Conservation (phyloP, 2,329 filamentous ascomycete genomes). For the Trichoderma koningii region DNA sequence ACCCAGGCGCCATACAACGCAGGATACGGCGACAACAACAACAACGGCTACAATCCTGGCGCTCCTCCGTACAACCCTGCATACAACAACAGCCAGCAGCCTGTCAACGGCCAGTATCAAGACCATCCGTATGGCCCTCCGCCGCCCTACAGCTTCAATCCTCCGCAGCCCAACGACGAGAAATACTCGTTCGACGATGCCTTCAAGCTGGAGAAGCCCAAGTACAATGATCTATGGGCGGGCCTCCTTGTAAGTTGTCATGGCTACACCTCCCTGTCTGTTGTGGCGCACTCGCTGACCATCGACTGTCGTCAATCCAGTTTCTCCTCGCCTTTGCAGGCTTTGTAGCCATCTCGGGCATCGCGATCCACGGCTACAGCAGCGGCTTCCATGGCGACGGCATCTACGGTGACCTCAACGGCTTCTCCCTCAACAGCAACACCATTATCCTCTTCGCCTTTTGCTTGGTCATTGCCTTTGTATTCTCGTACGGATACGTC, state of each 20-base stretch:
- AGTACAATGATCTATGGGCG: slow-evolving; percentile 90
- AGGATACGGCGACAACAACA: slow-evolving; percentile 7
- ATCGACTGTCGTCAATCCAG: slow-evolving; percentile 41
- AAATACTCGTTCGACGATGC: slow-evolving; percentile 71
- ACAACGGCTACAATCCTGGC: slow-evolving; percentile 8
- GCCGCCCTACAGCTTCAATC: slow-evolving; percentile 42
- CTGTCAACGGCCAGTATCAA: background rate
- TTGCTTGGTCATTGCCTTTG: slow-evolving; percentile 70
- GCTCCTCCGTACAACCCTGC: background rate
- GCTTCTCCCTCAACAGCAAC: slow-evolving; percentile 73
- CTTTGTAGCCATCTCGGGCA: slow-evolving; percentile 73
- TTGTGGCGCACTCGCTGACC: background rate
- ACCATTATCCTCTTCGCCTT: slow-evolving; percentile 85
- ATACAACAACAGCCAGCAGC: slow-evolving; percentile 15
- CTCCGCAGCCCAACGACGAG: slow-evolving; percentile 45
- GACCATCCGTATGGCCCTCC: slow-evolving; percentile 35
- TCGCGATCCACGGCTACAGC: slow-evolving; percentile 75
- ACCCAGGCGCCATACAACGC: slow-evolving; percentile 27
- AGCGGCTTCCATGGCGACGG: slow-evolving; percentile 64
- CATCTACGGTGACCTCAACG: slow-evolving; percentile 70
- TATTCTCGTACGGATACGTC: slow-evolving; percentile 77
- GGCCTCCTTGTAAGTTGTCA: slow-evolving; percentile 65
- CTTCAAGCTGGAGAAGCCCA: slow-evolving; percentile 81
- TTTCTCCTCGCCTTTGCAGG: slow-evolving; percentile 71
- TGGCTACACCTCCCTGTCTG: background rate